Percentiles rank a stretch among this genome's conserved stretches.
These are phyloP conservation scores for Metschnikowia corniflorae DNA, from an alignment of 805 yeast species.

Conservation along the genomic window DNA sequence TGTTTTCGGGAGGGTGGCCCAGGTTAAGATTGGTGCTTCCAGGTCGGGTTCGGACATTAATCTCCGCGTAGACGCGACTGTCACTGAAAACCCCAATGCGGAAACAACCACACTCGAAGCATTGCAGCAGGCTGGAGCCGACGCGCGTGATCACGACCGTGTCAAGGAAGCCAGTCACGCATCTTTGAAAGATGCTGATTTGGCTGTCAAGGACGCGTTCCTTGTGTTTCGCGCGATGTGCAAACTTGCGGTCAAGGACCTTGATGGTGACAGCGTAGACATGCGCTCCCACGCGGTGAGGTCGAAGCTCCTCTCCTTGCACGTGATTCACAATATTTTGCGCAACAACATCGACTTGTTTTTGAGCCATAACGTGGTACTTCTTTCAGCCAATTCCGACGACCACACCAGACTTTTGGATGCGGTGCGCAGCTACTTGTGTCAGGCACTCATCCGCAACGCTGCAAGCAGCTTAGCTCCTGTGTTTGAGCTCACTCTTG, in stretches of 20 bases:
- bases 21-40: slow-evolving; percentile 16
- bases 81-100: neutral
- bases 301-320: slow-evolving; percentile 84
- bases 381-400: slow-evolving; percentile 47
- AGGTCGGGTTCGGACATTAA: slow-evolving; percentile 20
- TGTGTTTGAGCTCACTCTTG: slow-evolving; percentile 85
- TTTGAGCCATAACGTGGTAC: slow-evolving; percentile 51
- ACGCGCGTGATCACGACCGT: slow-evolving; percentile 46
- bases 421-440: slow-evolving; percentile 79
- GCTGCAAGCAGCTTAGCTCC: slow-evolving; percentile 91
- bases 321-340: slow-evolving; percentile 80
- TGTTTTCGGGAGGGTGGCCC: slow-evolving; percentile 66
- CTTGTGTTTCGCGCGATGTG: slow-evolving; percentile 92
- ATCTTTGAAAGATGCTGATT: slow-evolving; percentile 56
- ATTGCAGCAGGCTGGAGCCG: slow-evolving; percentile 54
- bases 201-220: slow-evolving; percentile 85
- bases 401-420: slow-evolving; percentile 63
- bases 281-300: slow-evolving; percentile 91
- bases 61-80: too few relatives aligned
- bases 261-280: slow-evolving; percentile 74
- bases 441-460: slow-evolving; percentile 80
- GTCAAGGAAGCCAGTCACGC: slow-evolving; percentile 46
- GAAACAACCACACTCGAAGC: slow-evolving; percentile 54
- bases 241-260: slow-evolving; percentile 78
- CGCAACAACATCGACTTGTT: slow-evolving; percentile 84